Evolutionary conservation across 768 basidiomycete species (phyloP).

Genomic region (Lyophyllum shimeji): DNA sequence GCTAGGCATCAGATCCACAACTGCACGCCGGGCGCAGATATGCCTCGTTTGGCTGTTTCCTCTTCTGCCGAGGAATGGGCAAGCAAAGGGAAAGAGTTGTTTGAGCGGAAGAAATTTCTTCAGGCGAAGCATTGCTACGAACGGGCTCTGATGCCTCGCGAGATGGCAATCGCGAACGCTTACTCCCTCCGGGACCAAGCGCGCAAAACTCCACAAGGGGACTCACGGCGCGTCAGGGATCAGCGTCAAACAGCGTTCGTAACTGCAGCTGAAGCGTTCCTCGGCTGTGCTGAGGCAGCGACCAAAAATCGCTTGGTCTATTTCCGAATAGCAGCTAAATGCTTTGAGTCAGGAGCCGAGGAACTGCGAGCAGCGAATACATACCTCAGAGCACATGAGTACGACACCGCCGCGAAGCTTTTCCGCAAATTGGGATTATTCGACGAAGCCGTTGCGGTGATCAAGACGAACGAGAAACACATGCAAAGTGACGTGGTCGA

Average conservation of each 20-base stretch:
- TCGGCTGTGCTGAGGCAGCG: conserved; percentile 34
- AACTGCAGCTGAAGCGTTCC: conserved; percentile 51
- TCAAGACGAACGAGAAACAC: conserved; percentile 30
- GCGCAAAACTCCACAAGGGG: conserved; percentile 25
- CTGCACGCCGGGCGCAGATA: conserved; percentile 45
- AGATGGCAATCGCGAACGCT: conserved; percentile 48
- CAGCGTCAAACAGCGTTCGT: conserved; percentile 34
- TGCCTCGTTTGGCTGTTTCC: conserved; percentile 53
- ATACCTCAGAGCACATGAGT: conserved; percentile 43
- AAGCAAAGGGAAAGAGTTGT: conserved; percentile 31
- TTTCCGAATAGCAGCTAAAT: conserved; percentile 44
- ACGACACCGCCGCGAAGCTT: conserved; percentile 40
- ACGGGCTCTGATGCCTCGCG: conserved; percentile 40
- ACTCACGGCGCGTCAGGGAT: conserved; percentile 18
- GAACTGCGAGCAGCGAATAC: conserved; percentile 42
- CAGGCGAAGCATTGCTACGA: conserved; percentile 58
- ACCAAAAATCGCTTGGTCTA: conserved; percentile 32
- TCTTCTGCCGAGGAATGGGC: conserved; percentile 47
- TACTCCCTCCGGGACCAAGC: conserved; percentile 57
- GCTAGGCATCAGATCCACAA: conserved; percentile 43
- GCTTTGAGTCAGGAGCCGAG: conserved; percentile 41
- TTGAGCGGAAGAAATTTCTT: conserved; percentile 42
- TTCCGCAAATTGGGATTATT: conserved; percentile 52
- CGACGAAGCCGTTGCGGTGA: conserved; percentile 50
- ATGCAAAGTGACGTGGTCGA: conserved; percentile 33